Conservation (phyloP, 495 filamentous ascomycete species). For the Podospora tetraspora region DNA sequence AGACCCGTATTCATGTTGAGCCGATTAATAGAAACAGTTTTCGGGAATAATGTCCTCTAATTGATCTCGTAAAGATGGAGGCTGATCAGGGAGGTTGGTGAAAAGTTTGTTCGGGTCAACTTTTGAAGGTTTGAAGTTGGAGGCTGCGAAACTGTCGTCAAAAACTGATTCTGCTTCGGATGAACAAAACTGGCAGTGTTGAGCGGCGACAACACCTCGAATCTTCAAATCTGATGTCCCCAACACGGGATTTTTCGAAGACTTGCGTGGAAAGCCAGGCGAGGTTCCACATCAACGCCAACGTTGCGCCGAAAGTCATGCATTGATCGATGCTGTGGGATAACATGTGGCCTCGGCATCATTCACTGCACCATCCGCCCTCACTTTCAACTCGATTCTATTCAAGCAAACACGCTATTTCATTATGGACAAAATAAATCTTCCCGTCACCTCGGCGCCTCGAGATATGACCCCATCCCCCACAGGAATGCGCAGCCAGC, state of each 20-base stretch:
- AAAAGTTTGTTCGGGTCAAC: not conserved
- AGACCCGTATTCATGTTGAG: constrained; percentile 11
- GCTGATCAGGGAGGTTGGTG: not conserved
- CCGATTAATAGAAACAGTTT: not conserved
- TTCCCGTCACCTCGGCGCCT: constrained; percentile 17
- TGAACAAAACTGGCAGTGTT: not conserved
- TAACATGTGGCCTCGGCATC: not conserved
- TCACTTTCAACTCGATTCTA: not conserved
- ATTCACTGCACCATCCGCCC: not conserved
- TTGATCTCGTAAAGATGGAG: not conserved
- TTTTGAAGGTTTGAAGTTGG: not conserved
- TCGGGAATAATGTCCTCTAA: not conserved
- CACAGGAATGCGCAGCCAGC: constrained; percentile 64
- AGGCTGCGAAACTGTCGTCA: not conserved
- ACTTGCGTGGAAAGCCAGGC: not conserved
- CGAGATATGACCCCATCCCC: constrained; percentile 54
- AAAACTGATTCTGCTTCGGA: not conserved
- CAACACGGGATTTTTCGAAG: not conserved
- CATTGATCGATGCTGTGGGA: not conserved
- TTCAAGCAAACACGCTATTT: not conserved
- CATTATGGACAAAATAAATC: not conserved
- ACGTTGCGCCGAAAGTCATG: not conserved
- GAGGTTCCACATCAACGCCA: no score
- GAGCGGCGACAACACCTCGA: not conserved
- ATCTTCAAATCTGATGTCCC: not conserved